Evolutionary conservation across 768 basidiomycete species (phyloP).

Genomic region (Filobasidium wieringae): DNA sequence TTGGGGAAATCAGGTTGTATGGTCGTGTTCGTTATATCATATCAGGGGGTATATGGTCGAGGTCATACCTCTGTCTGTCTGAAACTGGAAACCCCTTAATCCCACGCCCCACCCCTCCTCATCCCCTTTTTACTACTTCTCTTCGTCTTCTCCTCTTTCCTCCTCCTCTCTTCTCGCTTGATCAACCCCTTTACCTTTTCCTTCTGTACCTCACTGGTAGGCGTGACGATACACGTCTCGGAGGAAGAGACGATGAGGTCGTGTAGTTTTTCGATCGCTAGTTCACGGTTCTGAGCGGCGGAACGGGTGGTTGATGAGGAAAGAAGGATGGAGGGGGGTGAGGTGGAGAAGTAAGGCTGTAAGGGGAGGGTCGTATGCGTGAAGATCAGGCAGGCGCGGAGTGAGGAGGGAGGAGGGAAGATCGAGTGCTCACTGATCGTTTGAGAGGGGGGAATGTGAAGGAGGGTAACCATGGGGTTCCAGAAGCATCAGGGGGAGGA

Average conservation of each 20-base stretch:
- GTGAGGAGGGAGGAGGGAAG: neutral
- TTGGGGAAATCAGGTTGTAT: too few relatives aligned
- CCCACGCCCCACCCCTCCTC: constrained; percentile 15
- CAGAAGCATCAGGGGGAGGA: neutral
- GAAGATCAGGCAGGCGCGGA: neutral
- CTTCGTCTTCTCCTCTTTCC: constrained; percentile 20
- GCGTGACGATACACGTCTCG: constrained; percentile 18
- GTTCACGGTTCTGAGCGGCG: constrained; percentile 21
- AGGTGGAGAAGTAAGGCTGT: constrained; percentile 28
- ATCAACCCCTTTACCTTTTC: constrained; percentile 18
- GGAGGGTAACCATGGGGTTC: neutral
- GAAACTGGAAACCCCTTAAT: too few relatives aligned
- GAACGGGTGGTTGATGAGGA: constrained; percentile 24
- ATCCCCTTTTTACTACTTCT: constrained; percentile 16
- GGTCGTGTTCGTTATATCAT: too few relatives aligned
- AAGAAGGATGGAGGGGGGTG: constrained; percentile 26
- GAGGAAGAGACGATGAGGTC: constrained; percentile 18
- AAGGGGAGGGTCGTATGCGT: neutral
- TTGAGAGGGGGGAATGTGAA: neutral
- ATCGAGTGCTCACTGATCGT: neutral
- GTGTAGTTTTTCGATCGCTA: constrained; percentile 22
- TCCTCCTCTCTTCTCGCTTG: constrained; percentile 19
- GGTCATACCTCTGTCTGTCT: too few relatives aligned
- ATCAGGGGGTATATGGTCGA: too few relatives aligned
- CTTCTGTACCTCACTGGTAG: constrained; percentile 25